phyloP scores from a whole-genome alignment of 805 yeast genomes.

The Starmerella floris region DNA sequence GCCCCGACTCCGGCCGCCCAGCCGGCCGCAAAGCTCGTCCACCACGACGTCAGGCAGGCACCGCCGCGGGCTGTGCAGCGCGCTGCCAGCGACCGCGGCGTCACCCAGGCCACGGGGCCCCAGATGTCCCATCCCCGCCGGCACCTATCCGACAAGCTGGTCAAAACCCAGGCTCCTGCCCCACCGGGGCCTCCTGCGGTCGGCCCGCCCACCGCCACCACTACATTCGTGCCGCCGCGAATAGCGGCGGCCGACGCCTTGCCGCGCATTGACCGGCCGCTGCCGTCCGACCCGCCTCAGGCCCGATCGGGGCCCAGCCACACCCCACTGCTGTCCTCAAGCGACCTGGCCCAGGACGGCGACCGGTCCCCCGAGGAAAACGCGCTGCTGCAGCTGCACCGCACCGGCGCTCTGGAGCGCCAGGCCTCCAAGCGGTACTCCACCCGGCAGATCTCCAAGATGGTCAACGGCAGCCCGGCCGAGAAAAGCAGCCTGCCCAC shows the following conservation, averaged over 20 bases:
- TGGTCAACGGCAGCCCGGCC: constrained; percentile 24
- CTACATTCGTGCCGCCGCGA: background rate
- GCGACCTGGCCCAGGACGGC: background rate
- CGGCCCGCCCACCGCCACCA: background rate
- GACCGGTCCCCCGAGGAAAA: constrained; percentile 29
- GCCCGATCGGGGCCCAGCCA: background rate
- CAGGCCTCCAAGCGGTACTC: constrained; percentile 89
- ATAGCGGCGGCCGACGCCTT: background rate
- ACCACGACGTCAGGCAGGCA: background rate
- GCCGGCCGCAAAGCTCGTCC: background rate
- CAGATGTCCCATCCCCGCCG: background rate
- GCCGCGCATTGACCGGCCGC: background rate
- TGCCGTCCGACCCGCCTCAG: too few relatives aligned
- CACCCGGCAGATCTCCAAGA: constrained; percentile 79
- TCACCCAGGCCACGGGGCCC: background rate
- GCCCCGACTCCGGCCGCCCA: background rate
- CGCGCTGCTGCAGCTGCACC: constrained; percentile 65
- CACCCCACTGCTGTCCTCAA: background rate
- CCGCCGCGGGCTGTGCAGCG: background rate
- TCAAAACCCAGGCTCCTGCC: background rate
- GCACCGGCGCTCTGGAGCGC: constrained; percentile 71
- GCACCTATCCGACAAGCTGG: background rate
- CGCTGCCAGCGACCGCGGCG: background rate
- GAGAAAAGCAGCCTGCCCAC: constrained; percentile 19
- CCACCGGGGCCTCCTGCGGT: background rate